Evolutionary conservation across 306 rosid genomes (phyloP), one percentile per base, ranked within the genome.

Genomic region (Crataegus laevigata): DNA sequence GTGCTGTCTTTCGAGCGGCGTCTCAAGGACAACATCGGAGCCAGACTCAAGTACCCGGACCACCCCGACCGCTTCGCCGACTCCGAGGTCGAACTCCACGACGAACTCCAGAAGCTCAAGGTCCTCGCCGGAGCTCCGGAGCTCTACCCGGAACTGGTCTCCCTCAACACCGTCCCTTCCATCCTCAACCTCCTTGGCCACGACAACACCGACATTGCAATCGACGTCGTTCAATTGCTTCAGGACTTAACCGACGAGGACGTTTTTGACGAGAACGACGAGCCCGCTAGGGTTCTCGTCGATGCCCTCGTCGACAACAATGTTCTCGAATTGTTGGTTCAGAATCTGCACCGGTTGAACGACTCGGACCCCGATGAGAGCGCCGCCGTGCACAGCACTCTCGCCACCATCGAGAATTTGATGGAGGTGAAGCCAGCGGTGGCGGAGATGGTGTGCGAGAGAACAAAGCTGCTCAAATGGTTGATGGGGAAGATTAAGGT

Each of bases 1-100:
- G 94, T 91, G 30, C 97, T 94, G 45, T 45, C 97, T 64, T 94
- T 94, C 80, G 98, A 94, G 76, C 97, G 98, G 36, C 94, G 93
- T 30, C 89, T 91, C 72, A 90, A 84, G 62, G 98, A 94, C 57
- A 94, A 94, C 87, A 90, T 92, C 60, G 96, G 87, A 57, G 96
- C 97, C 32, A 90, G 98, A 19, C 96, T 94, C 81, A 94, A 94
- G 75, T 89, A 88, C 80, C 91, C 96, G 2, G 86, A 88, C 76
- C 94, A 94, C 24, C 98, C 98, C 36, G 96, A 91, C 4, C 93
- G 93, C 1, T 94, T 94, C 40, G 93, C 97, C 69, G 98, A 94
- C 75, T 94, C 98, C 15, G 98, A 94, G 74, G 30, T 94, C 42
- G 97, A 91, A 29, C 98, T 94, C 80, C 97, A 94, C 58, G 98